Evolutionary conservation across 148 eudicot genomes (phyloP).

Genomic region (Simmondsia chinensis): DNA sequence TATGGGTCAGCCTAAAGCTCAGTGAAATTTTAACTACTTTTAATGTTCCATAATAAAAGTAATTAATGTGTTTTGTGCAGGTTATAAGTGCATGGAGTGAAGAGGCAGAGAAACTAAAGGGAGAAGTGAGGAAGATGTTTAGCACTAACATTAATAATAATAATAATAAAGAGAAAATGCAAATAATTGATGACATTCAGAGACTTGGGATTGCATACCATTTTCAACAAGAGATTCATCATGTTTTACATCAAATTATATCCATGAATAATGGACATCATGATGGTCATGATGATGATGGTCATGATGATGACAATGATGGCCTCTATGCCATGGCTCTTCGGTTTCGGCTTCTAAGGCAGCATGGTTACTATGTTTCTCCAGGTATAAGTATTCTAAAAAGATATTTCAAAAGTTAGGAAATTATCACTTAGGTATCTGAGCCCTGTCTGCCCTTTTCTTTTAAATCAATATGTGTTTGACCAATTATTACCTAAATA

Average conservation of each 20-base stretch:
- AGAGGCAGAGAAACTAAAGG: slow-evolving; percentile 7
- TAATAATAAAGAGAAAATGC: background rate
- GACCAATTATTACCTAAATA: too few relatives aligned
- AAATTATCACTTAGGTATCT: too few relatives aligned
- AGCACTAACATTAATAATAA: background rate
- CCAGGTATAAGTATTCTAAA: too few relatives aligned
- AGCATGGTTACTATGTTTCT: slow-evolving; percentile 9
- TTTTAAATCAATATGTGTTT: too few relatives aligned
- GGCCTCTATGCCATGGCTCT: slow-evolving; percentile 10
- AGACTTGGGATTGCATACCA: slow-evolving; percentile 19
- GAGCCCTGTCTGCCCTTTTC: too few relatives aligned
- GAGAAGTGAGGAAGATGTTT: slow-evolving; percentile 5
- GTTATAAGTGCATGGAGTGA: too few relatives aligned
- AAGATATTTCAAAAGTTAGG: too few relatives aligned
- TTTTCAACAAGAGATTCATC: slow-evolving; percentile 14
- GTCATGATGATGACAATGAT: background rate
- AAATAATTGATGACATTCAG: slow-evolving; percentile 8
- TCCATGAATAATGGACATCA: too few relatives aligned
- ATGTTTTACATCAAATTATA: slow-evolving; percentile 1
- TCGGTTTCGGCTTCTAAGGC: slow-evolving; percentile 9
- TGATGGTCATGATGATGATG: background rate
- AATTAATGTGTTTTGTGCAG: too few relatives aligned
- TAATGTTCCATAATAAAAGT: too few relatives aligned
- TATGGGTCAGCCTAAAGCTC: too few relatives aligned
- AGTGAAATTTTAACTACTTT: too few relatives aligned